Base-by-base conservation (phyloP, 1,284 basidiomycete species). In the Puccinia polysora region DNA sequence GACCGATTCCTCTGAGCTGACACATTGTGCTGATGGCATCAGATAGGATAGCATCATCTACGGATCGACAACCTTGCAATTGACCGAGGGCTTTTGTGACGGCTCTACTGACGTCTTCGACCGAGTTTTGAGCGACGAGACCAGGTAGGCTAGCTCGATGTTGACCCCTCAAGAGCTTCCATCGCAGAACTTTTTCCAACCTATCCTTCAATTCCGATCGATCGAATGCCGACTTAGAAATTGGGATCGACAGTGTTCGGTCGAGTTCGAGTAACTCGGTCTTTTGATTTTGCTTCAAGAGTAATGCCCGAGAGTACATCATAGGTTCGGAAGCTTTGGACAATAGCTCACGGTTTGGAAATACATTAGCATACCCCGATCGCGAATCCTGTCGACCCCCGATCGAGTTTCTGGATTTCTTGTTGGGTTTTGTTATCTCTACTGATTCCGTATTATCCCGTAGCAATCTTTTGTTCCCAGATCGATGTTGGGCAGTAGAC, bases 1-100 rank as follows among this genome's bases (percentile, higher is more conserved):
- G 65, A 2, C 65, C 65, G n/a, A 69, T 34, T 7, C 65, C 65
- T 59, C 30, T 69, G 15, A 69, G 47, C 55, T 69, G 28, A 32
- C 53, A 58, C 65, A 69, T 49, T 7, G 38, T 69, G 1, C 32
- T n/a, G 18, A 59, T 15, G 49, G 65, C 55, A 25, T 38, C 55
- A 15, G 55, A 69, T 8, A 34, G 34, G 1, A 69, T 18, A 15
- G 43, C 28, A 32, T 69, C 38, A 18, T 49, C 30, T 23, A 38
- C 8, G 2, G 53, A 32, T 7, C 36, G 38, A 59, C 65, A 69
- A 20, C 12, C 10, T 25, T 18, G 23, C 36, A 69, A 30, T 30
- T 30, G 49, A 2, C 49, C 43, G 14, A 69, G 15, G 10, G 65
- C 55, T 47, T 59, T 43, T 12, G 34, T 25, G 53, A 69, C 25